A percentile compares a stretch with the other conserved stretches of the same genome.
Conservation (phyloP, 78 protist species). For the Isochrysis galbana region DNA sequence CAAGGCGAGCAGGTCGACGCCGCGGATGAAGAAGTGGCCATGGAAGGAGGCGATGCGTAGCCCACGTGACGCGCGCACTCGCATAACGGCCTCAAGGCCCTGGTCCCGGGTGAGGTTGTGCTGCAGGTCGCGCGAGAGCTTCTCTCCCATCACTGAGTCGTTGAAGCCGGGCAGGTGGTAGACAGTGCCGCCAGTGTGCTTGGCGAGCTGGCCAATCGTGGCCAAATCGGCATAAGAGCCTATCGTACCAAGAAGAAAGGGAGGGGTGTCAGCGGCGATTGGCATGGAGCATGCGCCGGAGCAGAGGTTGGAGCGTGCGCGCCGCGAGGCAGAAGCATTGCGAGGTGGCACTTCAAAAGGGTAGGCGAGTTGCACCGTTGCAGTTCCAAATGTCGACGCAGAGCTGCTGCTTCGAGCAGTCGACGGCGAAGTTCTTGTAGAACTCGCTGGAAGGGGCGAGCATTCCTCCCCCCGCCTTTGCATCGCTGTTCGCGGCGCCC, state of each 20-base stretch:
- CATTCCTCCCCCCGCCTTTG: background rate
- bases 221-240: background rate
- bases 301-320: too few species aligned
- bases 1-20: slow-evolving; percentile 39
- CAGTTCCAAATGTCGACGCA: background rate
- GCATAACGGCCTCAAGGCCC: slow-evolving; percentile 49
- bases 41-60: background rate
- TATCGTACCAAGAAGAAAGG: too few species aligned
- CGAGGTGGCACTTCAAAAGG: too few species aligned
- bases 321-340: too few species aligned
- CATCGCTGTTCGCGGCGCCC: background rate
- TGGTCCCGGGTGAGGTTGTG: background rate
- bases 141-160: background rate
- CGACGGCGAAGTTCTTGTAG: slow-evolving; percentile 23
- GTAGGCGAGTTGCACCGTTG: too few species aligned
- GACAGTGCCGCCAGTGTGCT: background rate
- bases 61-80: slow-evolving; percentile 41
- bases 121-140: background rate
- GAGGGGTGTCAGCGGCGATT: too few species aligned
- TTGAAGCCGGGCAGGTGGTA: background rate
- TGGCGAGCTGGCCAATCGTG: background rate
- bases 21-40: slow-evolving; percentile 43
- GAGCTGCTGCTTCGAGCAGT: slow-evolving; percentile 6
- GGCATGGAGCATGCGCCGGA: too few species aligned
- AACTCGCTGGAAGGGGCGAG: background rate